Base-by-base conservation (phyloP, 768 basidiomycete species). In the Amanita fuliginea region DNA sequence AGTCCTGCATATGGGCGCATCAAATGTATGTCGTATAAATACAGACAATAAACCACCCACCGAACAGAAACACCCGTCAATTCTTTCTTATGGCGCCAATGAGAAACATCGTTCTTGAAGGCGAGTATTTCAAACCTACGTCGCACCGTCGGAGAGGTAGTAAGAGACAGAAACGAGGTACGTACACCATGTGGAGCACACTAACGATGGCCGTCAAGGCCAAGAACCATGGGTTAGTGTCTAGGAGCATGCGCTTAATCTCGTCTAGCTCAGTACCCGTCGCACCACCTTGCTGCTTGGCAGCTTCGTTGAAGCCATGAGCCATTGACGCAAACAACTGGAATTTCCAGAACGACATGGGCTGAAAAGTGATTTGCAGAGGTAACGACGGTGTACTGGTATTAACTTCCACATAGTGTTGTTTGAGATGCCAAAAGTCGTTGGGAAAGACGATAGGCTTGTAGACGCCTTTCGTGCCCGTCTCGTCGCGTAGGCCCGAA, bases 1-100 rank as follows among this genome's bases (percentile, higher is more conserved):
- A 65, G 82, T 80, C 59, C 78, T 80, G 54, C 30, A 42, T 53
- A 56, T 51, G 55, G 54, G 42, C 33, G 53, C n/a, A 45, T 46
- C 26, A 41, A 46, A 32, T 49, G 37, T 14, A 43, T 16, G 22
- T 22, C 46, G 21, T 34, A 11, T 46, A 28, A 46, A 45, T 46
- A 42, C 39, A 19, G 43, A 32, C 13, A 49, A 53, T 54, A 50
- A 55, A 22, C 11, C 35, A 57, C 76, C 60, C 55, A 87, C 86
- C 93, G 80, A 55, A 99, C 77, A 46, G 92, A 95, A 11, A 99
- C 94, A 10, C 96, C 96, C 52, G 87, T 86, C 65, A 98, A 80
- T 63, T 98, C 93, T 57, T 93, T 84, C 70, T 82, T 94, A 60
- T 92, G 81, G 35, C 92, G 75, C 94, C 94, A 97, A 62, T 98